Percentiles rank a stretch among this genome's conserved stretches.
Evolutionary conservation across 257 asterid species (phyloP).

Genomic region (Penstemon newberryi): DNA sequence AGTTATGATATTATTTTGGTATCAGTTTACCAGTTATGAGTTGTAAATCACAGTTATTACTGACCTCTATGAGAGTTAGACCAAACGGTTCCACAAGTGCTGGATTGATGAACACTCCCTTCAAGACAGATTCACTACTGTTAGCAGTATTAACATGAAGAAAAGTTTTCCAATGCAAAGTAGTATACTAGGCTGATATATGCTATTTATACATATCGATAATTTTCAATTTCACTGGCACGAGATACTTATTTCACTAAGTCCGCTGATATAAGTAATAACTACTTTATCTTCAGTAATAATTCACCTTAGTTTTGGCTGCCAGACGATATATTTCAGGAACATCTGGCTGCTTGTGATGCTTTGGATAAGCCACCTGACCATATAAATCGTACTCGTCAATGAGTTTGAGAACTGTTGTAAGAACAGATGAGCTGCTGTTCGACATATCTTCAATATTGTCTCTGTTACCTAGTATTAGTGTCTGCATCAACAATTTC

Average conservation of each 20-base stretch:
- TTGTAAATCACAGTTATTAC: not conserved
- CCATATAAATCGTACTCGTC: conserved; percentile 84
- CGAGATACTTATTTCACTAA: not conserved
- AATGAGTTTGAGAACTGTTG: conserved; percentile 63
- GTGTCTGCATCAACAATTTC: conserved; percentile 52
- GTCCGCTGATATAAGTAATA: not conserved
- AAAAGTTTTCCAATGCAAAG: conserved; percentile 5
- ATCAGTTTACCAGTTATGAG: not conserved
- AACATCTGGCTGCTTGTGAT: conserved; percentile 77
- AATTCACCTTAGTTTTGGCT: conserved; percentile 67
- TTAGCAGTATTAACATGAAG: conserved; percentile 21
- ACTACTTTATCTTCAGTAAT: not conserved
- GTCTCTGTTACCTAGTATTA: conserved; percentile 85
- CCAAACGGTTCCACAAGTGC: conserved; percentile 55
- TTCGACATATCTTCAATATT: conserved; percentile 79
- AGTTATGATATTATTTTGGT: conserved; percentile 2
- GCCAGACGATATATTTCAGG: conserved; percentile 84
- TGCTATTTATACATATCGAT: not conserved
- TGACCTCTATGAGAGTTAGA: conserved; percentile 53
- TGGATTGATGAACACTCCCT: conserved; percentile 57
- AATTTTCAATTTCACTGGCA: not conserved
- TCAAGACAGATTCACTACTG: conserved; percentile 30
- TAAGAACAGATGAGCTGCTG: conserved; percentile 65
- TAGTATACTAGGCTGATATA: not conserved
- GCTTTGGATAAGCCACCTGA: conserved; percentile 85